phyloP scores from a whole-genome alignment of 495 filamentous ascomycete species.

The Penicillium simplicissimum region DNA sequence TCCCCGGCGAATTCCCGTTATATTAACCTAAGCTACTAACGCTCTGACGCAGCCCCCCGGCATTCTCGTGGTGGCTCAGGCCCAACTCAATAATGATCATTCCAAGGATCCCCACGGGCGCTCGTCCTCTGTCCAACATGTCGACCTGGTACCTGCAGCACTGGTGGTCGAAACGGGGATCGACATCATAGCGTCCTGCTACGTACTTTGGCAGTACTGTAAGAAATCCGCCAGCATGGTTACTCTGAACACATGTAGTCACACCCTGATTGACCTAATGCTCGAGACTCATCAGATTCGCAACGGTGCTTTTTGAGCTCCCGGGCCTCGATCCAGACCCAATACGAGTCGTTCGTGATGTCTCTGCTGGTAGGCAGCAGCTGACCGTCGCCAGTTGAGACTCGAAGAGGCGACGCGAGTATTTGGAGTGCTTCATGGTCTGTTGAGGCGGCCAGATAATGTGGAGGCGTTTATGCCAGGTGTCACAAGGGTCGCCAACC shows the following conservation, averaged over 20 bases:
- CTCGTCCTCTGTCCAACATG: background rate
- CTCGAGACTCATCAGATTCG: conserved; percentile 3
- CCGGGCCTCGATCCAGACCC: background rate
- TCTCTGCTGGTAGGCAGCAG: background rate
- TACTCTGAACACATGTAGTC: background rate
- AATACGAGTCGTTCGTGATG: background rate
- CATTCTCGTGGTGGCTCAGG: background rate
- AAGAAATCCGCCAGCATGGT: background rate
- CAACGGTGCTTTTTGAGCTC: background rate
- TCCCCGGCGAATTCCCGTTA: background rate
- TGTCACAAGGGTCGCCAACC: background rate
- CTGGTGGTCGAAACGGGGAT: background rate
- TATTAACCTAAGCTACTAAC: background rate
- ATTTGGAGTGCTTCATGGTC: background rate
- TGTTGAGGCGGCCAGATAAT: background rate
- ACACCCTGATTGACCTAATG: too few species aligned
- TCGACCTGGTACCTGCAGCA: conserved; percentile 11
- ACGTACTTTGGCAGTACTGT: conserved; percentile 10
- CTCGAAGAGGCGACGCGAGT: background rate
- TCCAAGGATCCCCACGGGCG: background rate
- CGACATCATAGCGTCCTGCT: conserved; percentile 8
- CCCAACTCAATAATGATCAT: background rate
- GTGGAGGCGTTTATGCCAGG: background rate
- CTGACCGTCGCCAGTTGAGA: background rate
- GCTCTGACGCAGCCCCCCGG: background rate